Evolutionary conservation across 441 rosid genomes (phyloP).

Genomic region (Syzygium malaccense): DNA sequence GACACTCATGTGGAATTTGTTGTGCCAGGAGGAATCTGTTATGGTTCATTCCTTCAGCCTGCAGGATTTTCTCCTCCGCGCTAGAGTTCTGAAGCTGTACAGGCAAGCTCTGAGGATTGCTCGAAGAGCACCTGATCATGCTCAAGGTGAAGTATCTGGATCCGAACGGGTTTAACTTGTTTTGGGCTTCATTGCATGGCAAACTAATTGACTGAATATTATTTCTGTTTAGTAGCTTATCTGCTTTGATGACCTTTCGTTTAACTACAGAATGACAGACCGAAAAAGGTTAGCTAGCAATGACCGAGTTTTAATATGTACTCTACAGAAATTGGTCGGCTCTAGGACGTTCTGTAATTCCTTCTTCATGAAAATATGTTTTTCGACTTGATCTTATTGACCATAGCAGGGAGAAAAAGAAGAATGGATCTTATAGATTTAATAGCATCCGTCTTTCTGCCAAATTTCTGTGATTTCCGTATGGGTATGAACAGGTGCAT

Average conservation of each 20-base stretch:
- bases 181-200: not conserved
- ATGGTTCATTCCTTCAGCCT: conserved; percentile 52
- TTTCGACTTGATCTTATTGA: not conserved
- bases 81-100: conserved; percentile 77
- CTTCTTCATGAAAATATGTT: not conserved
- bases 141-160: conserved; percentile 39
- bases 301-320: not conserved
- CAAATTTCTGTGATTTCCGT: not conserved
- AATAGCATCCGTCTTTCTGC: not conserved
- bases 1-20: not conserved
- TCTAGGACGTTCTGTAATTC: not conserved
- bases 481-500: not conserved
- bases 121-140: conserved; percentile 55
- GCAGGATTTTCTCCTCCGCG: conserved; percentile 75
- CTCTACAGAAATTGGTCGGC: not conserved
- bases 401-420: not conserved
- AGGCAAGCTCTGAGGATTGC: conserved; percentile 68
- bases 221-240: not conserved
- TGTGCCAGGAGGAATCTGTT: conserved; percentile 8
- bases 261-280: not conserved
- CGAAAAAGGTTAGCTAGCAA: not conserved
- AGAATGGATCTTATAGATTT: not conserved
- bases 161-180: not conserved
- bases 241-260: not conserved
- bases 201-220: not conserved